Evolutionary conservation across 371 early-diverging fungal genomes (phyloP).

Genomic region (Saksenaea oblongispora): DNA sequence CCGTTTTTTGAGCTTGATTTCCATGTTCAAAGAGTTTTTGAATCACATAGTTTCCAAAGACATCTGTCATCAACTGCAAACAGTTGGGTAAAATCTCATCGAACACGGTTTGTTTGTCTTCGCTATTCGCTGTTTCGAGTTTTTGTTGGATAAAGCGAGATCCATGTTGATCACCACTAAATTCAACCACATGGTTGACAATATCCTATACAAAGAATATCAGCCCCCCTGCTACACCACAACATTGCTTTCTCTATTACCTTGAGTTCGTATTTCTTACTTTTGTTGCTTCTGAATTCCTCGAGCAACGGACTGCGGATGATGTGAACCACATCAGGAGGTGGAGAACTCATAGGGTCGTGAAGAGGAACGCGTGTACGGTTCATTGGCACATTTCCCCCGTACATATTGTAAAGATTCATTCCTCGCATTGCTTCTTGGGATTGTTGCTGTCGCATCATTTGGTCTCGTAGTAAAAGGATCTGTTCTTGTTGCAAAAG

Average conservation of each 20-base stretch:
- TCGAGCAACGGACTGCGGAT: slow-evolving; percentile 85
- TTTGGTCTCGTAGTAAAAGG: slow-evolving; percentile 38
- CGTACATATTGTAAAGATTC: slow-evolving; percentile 3
- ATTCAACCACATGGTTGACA: slow-evolving; percentile 90
- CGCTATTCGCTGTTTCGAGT: slow-evolving; percentile 89
- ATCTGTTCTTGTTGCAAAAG: slow-evolving; percentile 47
- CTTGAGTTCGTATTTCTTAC: slow-evolving; percentile 87
- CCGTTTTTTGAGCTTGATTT: slow-evolving; percentile 81
- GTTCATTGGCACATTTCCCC: background rate
- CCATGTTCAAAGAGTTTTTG: slow-evolving; percentile 99
- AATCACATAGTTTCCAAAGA: slow-evolving; percentile 99
- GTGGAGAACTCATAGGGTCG: background rate
- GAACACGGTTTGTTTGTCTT: slow-evolving; percentile 96
- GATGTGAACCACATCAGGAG: slow-evolving; percentile 24
- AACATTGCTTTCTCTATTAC: slow-evolving; percentile 18
- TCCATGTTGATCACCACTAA: slow-evolving; percentile 99
- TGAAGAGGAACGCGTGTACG: slow-evolving; percentile 1
- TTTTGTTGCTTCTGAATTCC: slow-evolving; percentile 94
- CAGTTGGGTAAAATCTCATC: slow-evolving; percentile 93
- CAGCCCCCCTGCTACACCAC: background rate
- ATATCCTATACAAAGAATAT: slow-evolving; percentile 67
- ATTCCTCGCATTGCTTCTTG: slow-evolving; percentile 12
- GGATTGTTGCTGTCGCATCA: slow-evolving; percentile 33
- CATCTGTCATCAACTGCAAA: slow-evolving; percentile 97
- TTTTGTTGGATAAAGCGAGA: slow-evolving; percentile 99